Conservation (phyloP, 2,329 filamentous ascomycete species). For the Chrysosporium keratinophilum region DNA sequence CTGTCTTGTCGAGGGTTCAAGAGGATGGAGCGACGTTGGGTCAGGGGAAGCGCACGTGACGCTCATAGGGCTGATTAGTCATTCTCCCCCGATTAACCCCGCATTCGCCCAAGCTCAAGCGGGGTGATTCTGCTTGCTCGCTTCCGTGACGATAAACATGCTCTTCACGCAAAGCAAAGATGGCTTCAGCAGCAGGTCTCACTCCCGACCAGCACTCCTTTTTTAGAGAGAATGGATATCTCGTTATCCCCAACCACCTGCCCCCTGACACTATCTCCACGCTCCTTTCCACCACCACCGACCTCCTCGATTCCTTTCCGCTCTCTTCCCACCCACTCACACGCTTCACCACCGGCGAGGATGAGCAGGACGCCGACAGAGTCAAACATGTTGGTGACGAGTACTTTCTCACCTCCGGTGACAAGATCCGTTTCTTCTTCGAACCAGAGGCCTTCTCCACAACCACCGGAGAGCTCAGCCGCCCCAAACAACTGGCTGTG, state of each 20-base stretch:
- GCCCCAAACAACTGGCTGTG: slow-evolving; percentile 73
- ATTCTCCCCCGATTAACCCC: no score
- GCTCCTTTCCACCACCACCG: slow-evolving; percentile 64
- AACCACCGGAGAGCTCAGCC: slow-evolving; percentile 54
- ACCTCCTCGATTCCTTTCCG: slow-evolving; percentile 63
- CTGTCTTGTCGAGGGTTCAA: no score
- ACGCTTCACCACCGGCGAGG: slow-evolving; percentile 75
- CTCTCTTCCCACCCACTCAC: slow-evolving; percentile 85
- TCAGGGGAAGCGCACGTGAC: no score
- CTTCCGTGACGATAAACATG: neutral
- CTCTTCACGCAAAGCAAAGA: neutral
- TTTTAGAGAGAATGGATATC: slow-evolving; percentile 79
- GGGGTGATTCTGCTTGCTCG: neutral
- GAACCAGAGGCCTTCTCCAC: slow-evolving; percentile 74
- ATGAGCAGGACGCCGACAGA: slow-evolving; percentile 39
- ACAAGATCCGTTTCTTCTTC: slow-evolving; percentile 95
- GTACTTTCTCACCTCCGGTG: slow-evolving; percentile 82
- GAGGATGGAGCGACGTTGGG: no score
- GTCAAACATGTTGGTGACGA: slow-evolving; percentile 74
- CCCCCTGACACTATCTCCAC: slow-evolving; percentile 52
- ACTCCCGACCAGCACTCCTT: slow-evolving; percentile 57
- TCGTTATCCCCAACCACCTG: slow-evolving; percentile 72
- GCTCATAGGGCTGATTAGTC: no score
- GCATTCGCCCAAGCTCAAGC: neutral
- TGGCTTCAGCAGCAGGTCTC: slow-evolving; percentile 35